A percentile compares a stretch with the other conserved stretches of the same genome.
Evolutionary conservation across 805 yeast genomes (phyloP).

Genomic region (Pichia paraexigua): DNA sequence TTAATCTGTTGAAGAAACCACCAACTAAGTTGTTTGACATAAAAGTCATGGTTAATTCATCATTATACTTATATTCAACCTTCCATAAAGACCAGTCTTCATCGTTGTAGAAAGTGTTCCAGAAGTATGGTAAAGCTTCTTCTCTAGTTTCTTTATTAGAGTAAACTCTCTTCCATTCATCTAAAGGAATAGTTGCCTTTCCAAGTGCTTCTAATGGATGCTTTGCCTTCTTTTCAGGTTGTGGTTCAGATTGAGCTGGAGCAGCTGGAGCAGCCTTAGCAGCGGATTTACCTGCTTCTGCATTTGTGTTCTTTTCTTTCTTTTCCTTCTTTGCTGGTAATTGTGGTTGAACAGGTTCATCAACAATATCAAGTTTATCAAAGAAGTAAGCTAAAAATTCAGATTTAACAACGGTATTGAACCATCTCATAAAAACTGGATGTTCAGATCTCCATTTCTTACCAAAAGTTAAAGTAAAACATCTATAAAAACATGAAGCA

Average conservation of each 20-base stretch:
- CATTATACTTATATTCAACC: conserved; percentile 96
- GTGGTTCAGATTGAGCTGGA: conserved; percentile 25
- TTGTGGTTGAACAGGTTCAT: conserved; percentile 56
- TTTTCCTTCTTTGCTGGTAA: conserved; percentile 69
- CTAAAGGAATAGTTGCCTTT: conserved; percentile 58
- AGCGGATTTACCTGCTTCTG: conserved; percentile 23
- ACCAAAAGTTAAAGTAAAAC: conserved; percentile 40
- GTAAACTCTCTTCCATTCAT: conserved; percentile 94
- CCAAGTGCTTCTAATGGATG: conserved; percentile 89
- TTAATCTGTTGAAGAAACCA: conserved; percentile 94
- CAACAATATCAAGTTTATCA: conserved; percentile 49
- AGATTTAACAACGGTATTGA: conserved; percentile 36
- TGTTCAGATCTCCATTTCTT: conserved; percentile 41
- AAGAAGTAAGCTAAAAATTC: conserved; percentile 40
- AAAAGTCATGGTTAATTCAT: conserved; percentile 92
- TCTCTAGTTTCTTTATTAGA: conserved; percentile 96
- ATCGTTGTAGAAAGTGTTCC: conserved; percentile 83
- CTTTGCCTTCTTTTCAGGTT: conserved; percentile 61
- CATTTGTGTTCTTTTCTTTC: conserved; percentile 27
- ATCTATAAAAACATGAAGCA: conserved; percentile 39
- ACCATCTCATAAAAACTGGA: conserved; percentile 50
- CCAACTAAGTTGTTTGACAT: conserved; percentile 98
- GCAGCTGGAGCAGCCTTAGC: conserved; percentile 23
- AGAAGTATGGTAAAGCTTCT: conserved; percentile 95
- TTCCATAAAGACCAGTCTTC: conserved; percentile 92